A percentile compares a stretch with the other conserved stretches of the same genome.
phyloP scores from a whole-genome alignment of 805 yeast genomes.

The Yueomyces sinensis region DNA sequence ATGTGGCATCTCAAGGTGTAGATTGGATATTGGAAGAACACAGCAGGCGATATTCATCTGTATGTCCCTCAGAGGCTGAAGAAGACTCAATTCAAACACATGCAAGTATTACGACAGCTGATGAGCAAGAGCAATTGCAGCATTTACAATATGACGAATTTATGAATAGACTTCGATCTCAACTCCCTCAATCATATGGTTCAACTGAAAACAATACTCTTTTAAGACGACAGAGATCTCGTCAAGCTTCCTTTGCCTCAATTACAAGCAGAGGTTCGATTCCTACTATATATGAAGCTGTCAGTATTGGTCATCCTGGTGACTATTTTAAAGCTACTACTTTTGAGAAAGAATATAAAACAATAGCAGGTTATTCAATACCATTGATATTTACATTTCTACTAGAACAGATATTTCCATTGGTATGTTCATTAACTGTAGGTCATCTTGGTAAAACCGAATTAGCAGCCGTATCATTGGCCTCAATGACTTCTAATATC shows the following conservation, averaged over 20 bases:
- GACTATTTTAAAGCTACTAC: constrained; percentile 22
- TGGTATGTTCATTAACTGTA: constrained; percentile 70
- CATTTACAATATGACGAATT: constrained; percentile 19
- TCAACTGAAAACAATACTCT: constrained; percentile 2
- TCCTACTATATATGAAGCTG: constrained; percentile 20
- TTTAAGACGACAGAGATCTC: background rate
- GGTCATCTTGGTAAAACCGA: constrained; percentile 75
- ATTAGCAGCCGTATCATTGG: constrained; percentile 73
- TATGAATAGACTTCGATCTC: constrained; percentile 7
- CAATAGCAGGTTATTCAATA: constrained; percentile 27
- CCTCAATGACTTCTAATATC: constrained; percentile 72
- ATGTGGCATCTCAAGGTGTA: constrained; percentile 22
- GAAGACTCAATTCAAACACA: constrained; percentile 2
- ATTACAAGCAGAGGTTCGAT: constrained; percentile 21
- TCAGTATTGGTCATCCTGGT: constrained; percentile 10
- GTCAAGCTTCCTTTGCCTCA: constrained; percentile 20
- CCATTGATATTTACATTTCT: constrained; percentile 60
- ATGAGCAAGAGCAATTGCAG: constrained; percentile 2
- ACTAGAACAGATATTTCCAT: constrained; percentile 59
- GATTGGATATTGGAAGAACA: constrained; percentile 30
- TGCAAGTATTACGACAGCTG: background rate
- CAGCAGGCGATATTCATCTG: constrained; percentile 26
- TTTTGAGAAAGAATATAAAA: constrained; percentile 23
- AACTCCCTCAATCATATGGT: constrained; percentile 1
- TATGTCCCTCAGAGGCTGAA: constrained; percentile 13